phyloP scores from a whole-genome alignment of 2,329 filamentous ascomycete genomes.

The Neurospora sp. region DNA sequence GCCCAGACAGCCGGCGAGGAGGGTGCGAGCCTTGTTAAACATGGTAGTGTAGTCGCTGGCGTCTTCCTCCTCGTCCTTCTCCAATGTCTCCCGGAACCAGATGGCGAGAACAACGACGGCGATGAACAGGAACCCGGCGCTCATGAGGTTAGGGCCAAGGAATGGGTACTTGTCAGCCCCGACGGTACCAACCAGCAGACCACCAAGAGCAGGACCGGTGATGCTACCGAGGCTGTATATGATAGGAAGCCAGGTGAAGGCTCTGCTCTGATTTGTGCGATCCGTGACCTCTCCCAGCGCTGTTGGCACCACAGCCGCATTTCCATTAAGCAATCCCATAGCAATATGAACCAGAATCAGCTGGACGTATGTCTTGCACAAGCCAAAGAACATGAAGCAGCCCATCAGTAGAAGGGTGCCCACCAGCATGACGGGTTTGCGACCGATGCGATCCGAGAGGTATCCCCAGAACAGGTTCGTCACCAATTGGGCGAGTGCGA shows the following conservation, averaged over 20 bases:
- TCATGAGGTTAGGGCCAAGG: constrained; percentile 71
- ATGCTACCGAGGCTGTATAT: constrained; percentile 95
- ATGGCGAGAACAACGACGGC: constrained; percentile 67
- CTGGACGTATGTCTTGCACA: constrained; percentile 74
- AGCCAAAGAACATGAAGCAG: constrained; percentile 80
- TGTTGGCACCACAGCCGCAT: constrained; percentile 87
- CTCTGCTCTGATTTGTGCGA: constrained; percentile 83
- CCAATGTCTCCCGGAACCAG: constrained; percentile 79
- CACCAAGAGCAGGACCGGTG: constrained; percentile 84
- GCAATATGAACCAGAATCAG: constrained; percentile 74
- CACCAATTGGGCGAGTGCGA: constrained; percentile 82
- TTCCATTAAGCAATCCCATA: constrained; percentile 92
- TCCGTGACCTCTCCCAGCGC: constrained; percentile 93
- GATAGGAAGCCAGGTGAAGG: constrained; percentile 89
- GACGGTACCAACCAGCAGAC: constrained; percentile 60
- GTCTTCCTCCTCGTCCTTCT: constrained; percentile 26
- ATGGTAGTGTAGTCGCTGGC: constrained; percentile 19
- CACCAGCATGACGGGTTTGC: constrained; percentile 72
- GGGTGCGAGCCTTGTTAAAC: constrained; percentile 19
- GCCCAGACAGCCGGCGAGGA: constrained; percentile 22
- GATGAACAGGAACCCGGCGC: constrained; percentile 58
- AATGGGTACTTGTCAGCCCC: constrained; percentile 64
- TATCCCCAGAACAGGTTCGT: constrained; percentile 92
- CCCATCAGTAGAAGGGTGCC: constrained; percentile 74
- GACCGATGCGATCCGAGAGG: constrained; percentile 66